phyloP scores from a whole-genome alignment of 1,284 basidiomycete species.

The Ustilago nuda region DNA sequence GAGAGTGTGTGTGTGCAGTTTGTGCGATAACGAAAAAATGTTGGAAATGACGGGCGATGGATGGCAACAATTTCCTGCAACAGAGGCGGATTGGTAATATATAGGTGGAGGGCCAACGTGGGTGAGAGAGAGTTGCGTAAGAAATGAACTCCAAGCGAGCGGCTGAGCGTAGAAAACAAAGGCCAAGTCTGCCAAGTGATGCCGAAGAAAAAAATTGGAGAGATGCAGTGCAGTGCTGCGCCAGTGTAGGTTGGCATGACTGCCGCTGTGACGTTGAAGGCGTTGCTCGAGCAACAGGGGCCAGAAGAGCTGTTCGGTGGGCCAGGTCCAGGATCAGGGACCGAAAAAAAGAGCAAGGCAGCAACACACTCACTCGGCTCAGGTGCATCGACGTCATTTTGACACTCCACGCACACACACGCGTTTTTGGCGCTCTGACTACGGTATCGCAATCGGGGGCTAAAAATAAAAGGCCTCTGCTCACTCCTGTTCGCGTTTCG shows the following conservation, averaged over 20 bases:
- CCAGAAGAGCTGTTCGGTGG: neutral
- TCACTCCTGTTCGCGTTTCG: too few relatives aligned
- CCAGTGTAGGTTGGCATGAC: slow-evolving; percentile 3
- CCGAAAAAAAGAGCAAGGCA: neutral
- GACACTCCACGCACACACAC: neutral
- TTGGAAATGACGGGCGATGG: neutral
- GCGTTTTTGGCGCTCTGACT: neutral
- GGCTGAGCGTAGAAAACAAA: neutral
- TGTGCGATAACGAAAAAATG: neutral
- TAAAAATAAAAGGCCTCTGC: neutral
- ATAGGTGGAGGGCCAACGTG: neutral
- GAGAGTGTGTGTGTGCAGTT: neutral
- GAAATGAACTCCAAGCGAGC: neutral
- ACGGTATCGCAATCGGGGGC: neutral
- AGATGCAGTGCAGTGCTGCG: neutral
- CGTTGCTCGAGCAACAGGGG: neutral
- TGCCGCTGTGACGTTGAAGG: slow-evolving; percentile 7
- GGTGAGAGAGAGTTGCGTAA: neutral
- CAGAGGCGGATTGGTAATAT: slow-evolving; percentile 2
- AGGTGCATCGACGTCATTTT: slow-evolving; percentile 16
- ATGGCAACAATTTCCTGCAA: neutral
- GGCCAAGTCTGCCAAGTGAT: neutral
- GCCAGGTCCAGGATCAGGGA: neutral
- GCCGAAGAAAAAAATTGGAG: neutral
- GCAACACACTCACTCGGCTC: neutral